Evolutionary conservation across 345 rosid genomes (phyloP), one percentile per base, ranked within the genome.

Genomic region (Gossypium anomalum): DNA sequence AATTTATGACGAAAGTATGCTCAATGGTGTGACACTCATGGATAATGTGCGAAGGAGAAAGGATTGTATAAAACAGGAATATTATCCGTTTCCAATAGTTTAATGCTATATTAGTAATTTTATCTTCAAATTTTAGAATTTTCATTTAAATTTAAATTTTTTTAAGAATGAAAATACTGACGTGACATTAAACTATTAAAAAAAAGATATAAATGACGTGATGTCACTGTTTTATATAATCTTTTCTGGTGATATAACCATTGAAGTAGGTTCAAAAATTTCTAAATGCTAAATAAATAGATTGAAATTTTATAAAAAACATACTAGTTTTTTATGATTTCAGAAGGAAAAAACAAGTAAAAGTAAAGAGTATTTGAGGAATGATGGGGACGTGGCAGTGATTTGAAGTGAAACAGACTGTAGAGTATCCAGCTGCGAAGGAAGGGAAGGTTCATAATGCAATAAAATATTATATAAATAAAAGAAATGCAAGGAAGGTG

Each of bases 181-280:
- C 0, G 0, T 34, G 0, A 34, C 1, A 34, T 34, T 34, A 34
- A 34, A 34, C 1, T 34, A 34, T 34, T 34, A 0, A 34, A 34
- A 34, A 34, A 34, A 0, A 0, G 0, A 34, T 34, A 34, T 0
- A 34, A 1, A 34, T 4, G 1, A 34, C 0, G 1, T 34, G 0
- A 1, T 6, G 1, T 34, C 0, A 34, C 1, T 34, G 1, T 5
- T 5, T 34, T 0, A 4, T 34, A 34, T 0, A 34, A 5, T 5
- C 0, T 0, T 34, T 34, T 34, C 0, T 34, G 1, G 0, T 34
- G 1, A 5, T 34, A 34, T 34, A 34, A 5, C 41, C 6, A 34
- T 6, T 34, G 41, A 34, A 34, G 5, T 5, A 5, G 41, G 7
- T 34, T 5, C 1, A 34, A 34, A 34, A 34, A 6, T 34, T 34